Evolutionary conservation across 2,329 filamentous ascomycete species (phyloP), one percentile per base, ranked within the genome.

Genomic region (Penicillium frequentans): DNA sequence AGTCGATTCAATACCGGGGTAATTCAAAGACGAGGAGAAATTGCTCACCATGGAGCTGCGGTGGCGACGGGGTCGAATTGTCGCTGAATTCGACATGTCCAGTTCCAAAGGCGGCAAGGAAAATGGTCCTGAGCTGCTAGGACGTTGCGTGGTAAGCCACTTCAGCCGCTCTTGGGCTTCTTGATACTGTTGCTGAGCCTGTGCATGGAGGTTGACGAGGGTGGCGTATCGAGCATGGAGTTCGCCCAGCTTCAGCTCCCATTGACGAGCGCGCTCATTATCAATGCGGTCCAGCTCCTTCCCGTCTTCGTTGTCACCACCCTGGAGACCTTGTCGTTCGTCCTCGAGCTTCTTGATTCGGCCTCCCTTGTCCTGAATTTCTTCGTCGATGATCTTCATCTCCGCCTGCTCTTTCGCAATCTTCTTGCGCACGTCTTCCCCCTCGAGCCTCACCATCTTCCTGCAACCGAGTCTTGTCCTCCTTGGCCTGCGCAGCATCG

Each of bases 271-370:
- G 47, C 76, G 75, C 61, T 81, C 77, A 52, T 75, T 77, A 57
- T 84, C 76, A 5, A 79, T 78, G 50, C 79, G 75, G 56, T 77
- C 77, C 67, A 82, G 75, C 54, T 82, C 78, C 55, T 77, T 77
- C 49, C 80, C 79, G 64, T 84, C 79, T 46, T 82, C 79, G 24
- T 72, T 80, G 52, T 80, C 78, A 23, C 74, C 75, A n/a, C 73
- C 75, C 19, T 79, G 77, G 37, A 77, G 68, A 37, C 77, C 77
- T 66, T 84, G 80, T 58, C 81, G 73, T 68, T 86, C 81, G 56
- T 85, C 82, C 67, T 88, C 85, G 7, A 88, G 74, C 37, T 80
- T 78, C 73, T 87, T 86, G 70, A 87, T 83, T 48, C 84, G 81
- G 3, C 77, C 78, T 24, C 83, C 84, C 62, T 83, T 86, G 61